Base-by-base conservation (phyloP, 2,329 filamentous ascomycete genomes). In the Cladobotryum protrusum region DNA sequence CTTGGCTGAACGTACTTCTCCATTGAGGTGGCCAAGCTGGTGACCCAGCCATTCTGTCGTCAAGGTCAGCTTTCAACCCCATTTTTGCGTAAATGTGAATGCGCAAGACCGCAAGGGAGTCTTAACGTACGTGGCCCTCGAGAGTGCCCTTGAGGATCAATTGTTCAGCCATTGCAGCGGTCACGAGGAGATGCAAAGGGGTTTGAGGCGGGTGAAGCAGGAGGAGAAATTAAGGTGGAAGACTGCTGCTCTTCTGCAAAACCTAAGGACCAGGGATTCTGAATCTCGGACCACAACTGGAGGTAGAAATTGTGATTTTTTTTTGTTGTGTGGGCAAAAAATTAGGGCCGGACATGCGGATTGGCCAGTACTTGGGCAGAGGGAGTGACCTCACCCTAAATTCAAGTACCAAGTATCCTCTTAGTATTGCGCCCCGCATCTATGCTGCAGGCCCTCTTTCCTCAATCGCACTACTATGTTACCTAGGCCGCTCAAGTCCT, bases 111-210 rank as follows among this genome's bases (percentile, higher is more conserved):
- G 54, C 48, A 49, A 50, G 54, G 59, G 55, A 59, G 54, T 35
- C 50, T 53, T 53, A 64, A 82, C 79, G 72, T 81, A 83, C 79
- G 86, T 97, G 92, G 85, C 92, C 92, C 86, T 93, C 89, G 75
- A 95, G 88, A 82, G 88, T 93, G 75, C 89, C 89, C 82, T 92
- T 91, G 77, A 93, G 86, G 80, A 95, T 89, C 75, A 93, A 81
- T 83, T 92, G 87, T 83, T 93, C 88, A 81, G 87, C 85, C 88
- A 93, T 93, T 67, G 67, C 74, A 70, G 67, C 68, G 64, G 68
- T 71, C 67, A 67, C 69, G 63, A 62, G 66, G 67, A 66, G 66
- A 68, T 72, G 64, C 61, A 62, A 62, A 63, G 59, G 58, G 56
- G 46, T 47, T 54, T 51, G 57, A 53, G 52, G 53, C 52, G 54